Evolutionary conservation across 179 eudicot genomes (phyloP), one percentile per base, ranked within the genome.

Genomic region (Corrigiola litoralis): DNA sequence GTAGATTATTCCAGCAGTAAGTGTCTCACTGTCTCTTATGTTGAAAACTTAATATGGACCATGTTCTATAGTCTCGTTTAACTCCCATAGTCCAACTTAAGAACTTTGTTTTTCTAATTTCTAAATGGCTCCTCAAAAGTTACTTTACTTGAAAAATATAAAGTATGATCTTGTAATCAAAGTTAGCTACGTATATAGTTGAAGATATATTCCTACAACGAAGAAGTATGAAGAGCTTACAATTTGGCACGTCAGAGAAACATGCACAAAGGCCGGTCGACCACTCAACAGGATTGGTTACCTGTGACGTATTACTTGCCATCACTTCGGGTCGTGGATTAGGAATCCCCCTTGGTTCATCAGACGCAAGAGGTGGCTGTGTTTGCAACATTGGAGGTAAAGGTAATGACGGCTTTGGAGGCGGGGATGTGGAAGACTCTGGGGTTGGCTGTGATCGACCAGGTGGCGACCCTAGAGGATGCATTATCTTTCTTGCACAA

Each of bases 261-360:
- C 71, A 67, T 4, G n/a, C 57, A 46, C 71, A 67, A 44, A 67
- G 63, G 25, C 48, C 63, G 28, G 71, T 57, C 2, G 63, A 57
- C 71, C 71, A 67, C 5, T 57, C 46, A 2, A 34, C 46, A 0
- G 55, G 46, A 25, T 23, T 51, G 0, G 56, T 11, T 33, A 4
- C 42, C 18, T 23, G 58, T 41, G 24, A 29, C 1, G 53, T 56
- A 6, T 5, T 10, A 16, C 20, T 33, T n/a, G 63, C 20, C 6
- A 18, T 13, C 44, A 34, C 4, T 21, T 13, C 23, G 9, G 47
- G 27, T 31, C 27, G 25, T 21, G 62, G 57, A 13, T 36, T 14
- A 38, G 28, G 40, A 65, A 10, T 50, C 6, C 18, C 28, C 5
- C 6, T 25, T 38, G 33, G 40, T 40, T 44, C 29, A 0, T 7